Evolutionary conservation across 345 rosid species (phyloP).

Genomic region (Luvunga scandens): DNA sequence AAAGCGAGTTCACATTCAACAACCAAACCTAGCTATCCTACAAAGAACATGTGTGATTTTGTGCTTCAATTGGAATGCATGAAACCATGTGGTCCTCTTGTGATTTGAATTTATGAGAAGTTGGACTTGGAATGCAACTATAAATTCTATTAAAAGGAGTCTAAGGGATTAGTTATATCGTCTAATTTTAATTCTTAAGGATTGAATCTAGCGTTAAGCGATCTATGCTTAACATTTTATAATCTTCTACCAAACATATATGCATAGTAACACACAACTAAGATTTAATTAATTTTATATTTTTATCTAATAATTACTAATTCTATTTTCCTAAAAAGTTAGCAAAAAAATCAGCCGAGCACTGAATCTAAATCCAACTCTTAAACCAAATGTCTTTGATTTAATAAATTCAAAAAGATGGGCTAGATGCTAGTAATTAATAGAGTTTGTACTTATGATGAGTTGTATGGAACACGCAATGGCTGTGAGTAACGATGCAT

Average conservation of each 20-base stretch:
- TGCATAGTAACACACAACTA: too few relatives aligned
- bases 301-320: too few relatives aligned
- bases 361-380: neutral
- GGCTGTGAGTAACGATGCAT: neutral
- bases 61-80: neutral
- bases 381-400: neutral
- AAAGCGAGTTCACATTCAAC: conserved; percentile 15
- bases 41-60: neutral
- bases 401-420: neutral
- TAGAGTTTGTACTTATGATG: neutral
- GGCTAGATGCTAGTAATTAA: neutral
- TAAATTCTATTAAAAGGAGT: neutral
- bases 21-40: neutral
- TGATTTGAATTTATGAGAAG: neutral
- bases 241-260: too few relatives aligned
- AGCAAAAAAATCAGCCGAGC: accelerated
- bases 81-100: neutral
- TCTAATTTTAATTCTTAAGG: neutral
- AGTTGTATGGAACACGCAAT: neutral
- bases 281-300: too few relatives aligned
- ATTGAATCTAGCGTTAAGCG: too few relatives aligned
- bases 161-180: neutral
- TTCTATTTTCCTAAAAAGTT: too few relatives aligned
- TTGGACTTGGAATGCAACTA: neutral
- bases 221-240: too few relatives aligned